These are phyloP conservation scores for Brasilioporus rufonigricans DNA, from an alignment of 768 basidiomycete genomes.

Conservation along the genomic window DNA sequence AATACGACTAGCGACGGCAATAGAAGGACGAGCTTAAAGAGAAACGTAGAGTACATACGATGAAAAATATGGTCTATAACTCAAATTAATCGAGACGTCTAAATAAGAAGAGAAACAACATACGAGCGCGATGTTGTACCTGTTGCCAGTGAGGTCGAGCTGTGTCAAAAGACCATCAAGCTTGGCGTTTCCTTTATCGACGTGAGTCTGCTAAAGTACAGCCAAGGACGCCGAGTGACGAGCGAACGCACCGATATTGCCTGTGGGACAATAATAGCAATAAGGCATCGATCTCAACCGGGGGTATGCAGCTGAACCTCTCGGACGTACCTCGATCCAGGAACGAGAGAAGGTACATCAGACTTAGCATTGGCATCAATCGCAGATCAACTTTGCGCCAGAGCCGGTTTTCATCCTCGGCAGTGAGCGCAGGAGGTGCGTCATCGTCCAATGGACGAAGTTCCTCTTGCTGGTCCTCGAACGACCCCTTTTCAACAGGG, in stretches of 20 bases:
- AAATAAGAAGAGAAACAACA: constrained; percentile 1
- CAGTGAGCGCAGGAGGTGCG: constrained; percentile 4
- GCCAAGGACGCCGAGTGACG: not conserved
- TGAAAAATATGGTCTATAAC: constrained; percentile 71
- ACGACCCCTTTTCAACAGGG: not conserved
- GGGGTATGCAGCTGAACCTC: not conserved
- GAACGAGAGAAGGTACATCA: constrained; percentile 64
- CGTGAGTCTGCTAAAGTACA: not conserved
- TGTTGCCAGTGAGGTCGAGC: constrained; percentile 52
- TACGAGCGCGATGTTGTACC: constrained; percentile 68
- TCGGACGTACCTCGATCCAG: constrained; percentile 53
- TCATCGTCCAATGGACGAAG: not conserved
- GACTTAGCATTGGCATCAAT: constrained; percentile 54
- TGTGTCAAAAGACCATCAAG: constrained; percentile 59
- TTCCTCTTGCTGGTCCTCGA: not conserved
- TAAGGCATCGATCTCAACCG: not conserved
- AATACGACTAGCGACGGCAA: constrained; percentile 22
- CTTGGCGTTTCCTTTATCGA: constrained; percentile 53
- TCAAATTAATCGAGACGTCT: not conserved
- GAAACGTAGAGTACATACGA: constrained; percentile 41
- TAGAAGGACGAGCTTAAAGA: not conserved
- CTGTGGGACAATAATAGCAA: constrained; percentile 25
- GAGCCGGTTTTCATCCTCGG: constrained; percentile 48
- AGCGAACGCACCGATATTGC: constrained; percentile 49
- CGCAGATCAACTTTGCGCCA: constrained; percentile 59